Conservation (phyloP, 2,329 filamentous ascomycete genomes). For the Botrytis pseudocinerea region DNA sequence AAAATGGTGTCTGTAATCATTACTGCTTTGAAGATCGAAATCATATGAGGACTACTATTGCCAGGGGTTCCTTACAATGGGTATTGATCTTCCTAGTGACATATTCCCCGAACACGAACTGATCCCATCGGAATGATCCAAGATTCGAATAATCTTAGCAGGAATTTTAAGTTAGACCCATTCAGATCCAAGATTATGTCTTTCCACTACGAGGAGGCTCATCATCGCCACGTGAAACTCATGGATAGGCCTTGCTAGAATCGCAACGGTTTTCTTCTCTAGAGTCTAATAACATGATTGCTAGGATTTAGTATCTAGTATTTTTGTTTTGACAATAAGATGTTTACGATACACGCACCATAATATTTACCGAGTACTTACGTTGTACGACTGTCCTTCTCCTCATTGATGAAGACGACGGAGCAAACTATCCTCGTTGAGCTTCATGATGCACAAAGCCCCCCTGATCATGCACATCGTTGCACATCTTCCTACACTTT, state of each 20-base stretch:
- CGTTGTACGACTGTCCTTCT: neutral
- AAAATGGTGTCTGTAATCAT: constrained; percentile 7
- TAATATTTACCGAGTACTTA: neutral
- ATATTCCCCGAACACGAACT: constrained; percentile 20
- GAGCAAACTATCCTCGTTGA: constrained; percentile 18
- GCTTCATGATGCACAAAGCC: constrained; percentile 15
- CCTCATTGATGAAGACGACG: neutral
- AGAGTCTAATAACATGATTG: neutral
- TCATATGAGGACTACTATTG: constrained; percentile 11
- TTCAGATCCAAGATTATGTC: neutral
- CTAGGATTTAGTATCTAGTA: neutral
- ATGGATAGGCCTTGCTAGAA: constrained; percentile 24
- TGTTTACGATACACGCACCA: neutral
- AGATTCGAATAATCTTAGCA: constrained; percentile 9
- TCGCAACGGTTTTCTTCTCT: constrained; percentile 22
- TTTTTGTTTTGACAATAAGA: neutral
- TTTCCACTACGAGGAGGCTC: neutral
- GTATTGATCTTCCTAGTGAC: neutral
- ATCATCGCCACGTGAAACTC: constrained; percentile 21
- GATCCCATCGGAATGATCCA: constrained; percentile 10
- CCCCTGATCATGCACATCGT: constrained; percentile 21
- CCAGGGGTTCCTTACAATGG: constrained; percentile 5
- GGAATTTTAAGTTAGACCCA: neutral
- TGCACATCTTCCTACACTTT: constrained; percentile 10
- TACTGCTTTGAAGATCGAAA: constrained; percentile 6